These are phyloP conservation scores for Nakazawaea anatomiae DNA, from an alignment of 805 yeast genomes.

Conservation along the genomic window DNA sequence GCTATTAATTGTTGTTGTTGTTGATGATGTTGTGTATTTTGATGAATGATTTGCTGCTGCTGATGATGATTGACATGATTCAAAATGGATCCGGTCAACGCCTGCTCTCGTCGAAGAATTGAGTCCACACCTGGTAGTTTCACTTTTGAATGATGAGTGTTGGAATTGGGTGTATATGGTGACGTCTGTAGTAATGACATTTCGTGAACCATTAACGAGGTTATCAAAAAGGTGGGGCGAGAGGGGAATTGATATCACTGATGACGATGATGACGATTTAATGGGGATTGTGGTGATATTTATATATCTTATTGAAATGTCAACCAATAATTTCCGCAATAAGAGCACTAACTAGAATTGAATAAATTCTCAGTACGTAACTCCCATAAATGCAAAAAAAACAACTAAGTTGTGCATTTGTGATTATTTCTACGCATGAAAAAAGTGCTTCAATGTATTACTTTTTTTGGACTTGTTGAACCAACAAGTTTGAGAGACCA, in stretches of 20 bases:
- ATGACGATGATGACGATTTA: too few species aligned
- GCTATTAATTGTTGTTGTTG: conserved; percentile 3
- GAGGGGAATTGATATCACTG: too few species aligned
- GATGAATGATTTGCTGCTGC: conserved; percentile 6
- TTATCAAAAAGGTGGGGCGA: too few species aligned
- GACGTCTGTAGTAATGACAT: background rate
- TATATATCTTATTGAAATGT: background rate
- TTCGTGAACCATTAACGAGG: background rate
- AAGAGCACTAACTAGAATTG: background rate
- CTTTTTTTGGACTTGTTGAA: too few species aligned
- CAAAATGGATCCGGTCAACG: background rate
- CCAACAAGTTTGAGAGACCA: too few species aligned
- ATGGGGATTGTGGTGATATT: too few species aligned
- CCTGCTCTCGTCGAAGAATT: background rate
- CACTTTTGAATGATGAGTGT: background rate
- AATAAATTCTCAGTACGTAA: too few species aligned
- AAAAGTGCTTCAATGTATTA: too few species aligned
- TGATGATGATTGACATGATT: conserved; percentile 1
- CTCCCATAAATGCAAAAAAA: too few species aligned
- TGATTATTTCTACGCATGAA: background rate
- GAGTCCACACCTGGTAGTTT: conserved; percentile 4
- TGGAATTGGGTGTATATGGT: background rate
- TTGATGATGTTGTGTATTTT: conserved; percentile 5
- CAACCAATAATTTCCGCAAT: background rate
- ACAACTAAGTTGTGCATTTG: too few species aligned